Evolutionary conservation across 2,329 filamentous ascomycete genomes (phyloP).

Genomic region (Aspergillus puulaauensis): DNA sequence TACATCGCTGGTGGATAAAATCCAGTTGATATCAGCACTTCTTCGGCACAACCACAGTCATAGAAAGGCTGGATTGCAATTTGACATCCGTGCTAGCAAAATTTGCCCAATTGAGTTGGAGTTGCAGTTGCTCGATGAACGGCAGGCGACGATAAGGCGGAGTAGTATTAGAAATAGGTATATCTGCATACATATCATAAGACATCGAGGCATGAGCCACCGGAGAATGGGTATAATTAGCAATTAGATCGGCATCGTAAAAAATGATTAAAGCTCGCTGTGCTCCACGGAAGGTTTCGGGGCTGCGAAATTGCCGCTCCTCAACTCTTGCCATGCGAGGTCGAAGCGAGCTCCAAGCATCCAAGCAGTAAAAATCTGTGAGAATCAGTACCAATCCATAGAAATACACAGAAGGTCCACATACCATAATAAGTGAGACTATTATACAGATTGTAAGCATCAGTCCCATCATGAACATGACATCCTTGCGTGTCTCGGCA

Average conservation of each 20-base stretch:
- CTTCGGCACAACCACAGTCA: slow-evolving; percentile 98
- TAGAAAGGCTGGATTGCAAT: slow-evolving; percentile 82
- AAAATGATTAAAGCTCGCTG: slow-evolving; percentile 41
- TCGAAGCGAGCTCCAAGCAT: slow-evolving; percentile 81
- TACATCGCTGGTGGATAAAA: slow-evolving; percentile 38
- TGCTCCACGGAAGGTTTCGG: slow-evolving; percentile 34
- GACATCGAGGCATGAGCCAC: slow-evolving; percentile 27
- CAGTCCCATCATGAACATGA: slow-evolving; percentile 66
- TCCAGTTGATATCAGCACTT: slow-evolving; percentile 80
- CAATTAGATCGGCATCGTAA: slow-evolving; percentile 19
- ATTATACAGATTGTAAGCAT: slow-evolving; percentile 70
- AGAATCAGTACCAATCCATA: not conserved
- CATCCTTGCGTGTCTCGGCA: slow-evolving; percentile 54
- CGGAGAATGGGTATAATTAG: slow-evolving; percentile 26
- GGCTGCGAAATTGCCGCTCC: slow-evolving; percentile 46
- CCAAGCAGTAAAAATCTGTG: slow-evolving; percentile 74
- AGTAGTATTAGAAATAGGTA: slow-evolving; percentile 33
- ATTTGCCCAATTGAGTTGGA: not conserved
- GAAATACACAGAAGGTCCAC: slow-evolving; percentile 27
- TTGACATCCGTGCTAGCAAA: slow-evolving; percentile 93
- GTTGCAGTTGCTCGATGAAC: not conserved
- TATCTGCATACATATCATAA: slow-evolving; percentile 22
- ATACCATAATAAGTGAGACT: slow-evolving; percentile 77
- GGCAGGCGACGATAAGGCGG: not conserved
- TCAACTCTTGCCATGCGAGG: slow-evolving; percentile 60